Conservation (phyloP, 495 filamentous ascomycete genomes). For the Penicillium lagena region DNA sequence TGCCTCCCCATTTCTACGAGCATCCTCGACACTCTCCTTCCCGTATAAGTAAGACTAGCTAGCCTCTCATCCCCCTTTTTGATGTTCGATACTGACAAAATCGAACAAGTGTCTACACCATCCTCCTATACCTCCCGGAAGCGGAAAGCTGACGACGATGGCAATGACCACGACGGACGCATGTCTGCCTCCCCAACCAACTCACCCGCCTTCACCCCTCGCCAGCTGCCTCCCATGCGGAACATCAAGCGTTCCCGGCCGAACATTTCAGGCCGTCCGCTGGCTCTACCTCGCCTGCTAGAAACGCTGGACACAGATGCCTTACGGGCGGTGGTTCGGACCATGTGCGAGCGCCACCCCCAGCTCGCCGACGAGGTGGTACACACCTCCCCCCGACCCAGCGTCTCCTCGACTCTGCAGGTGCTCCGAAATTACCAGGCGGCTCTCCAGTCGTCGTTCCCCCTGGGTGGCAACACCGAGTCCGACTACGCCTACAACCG, state of each 20-base stretch:
- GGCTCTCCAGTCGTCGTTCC: slow-evolving; percentile 71
- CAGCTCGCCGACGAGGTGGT: slow-evolving; percentile 69
- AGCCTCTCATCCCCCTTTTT: neutral
- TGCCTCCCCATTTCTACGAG: slow-evolving; percentile 73
- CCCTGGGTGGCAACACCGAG: slow-evolving; percentile 71
- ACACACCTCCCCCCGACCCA: slow-evolving; percentile 77
- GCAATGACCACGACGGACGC: slow-evolving; percentile 59
- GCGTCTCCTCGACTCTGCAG: slow-evolving; percentile 67
- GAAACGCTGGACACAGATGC: slow-evolving; percentile 85
- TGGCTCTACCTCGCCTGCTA: slow-evolving; percentile 74
- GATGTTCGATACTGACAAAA: neutral
- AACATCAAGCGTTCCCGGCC: slow-evolving; percentile 57
- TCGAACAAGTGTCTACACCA: slow-evolving; percentile 46
- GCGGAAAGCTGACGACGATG: slow-evolving; percentile 83
- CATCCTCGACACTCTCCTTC: slow-evolving; percentile 63
- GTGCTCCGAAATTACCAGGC: slow-evolving; percentile 79
- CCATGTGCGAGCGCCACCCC: slow-evolving; percentile 84
- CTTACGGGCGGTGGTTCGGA: slow-evolving; percentile 73
- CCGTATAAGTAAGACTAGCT: slow-evolving; percentile 52
- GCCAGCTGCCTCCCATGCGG: slow-evolving; percentile 60
- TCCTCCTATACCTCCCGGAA: slow-evolving; percentile 56
- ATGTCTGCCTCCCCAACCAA: slow-evolving; percentile 81
- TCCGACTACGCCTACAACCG: slow-evolving; percentile 95
- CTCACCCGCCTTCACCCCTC: slow-evolving; percentile 66
- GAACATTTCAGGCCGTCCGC: slow-evolving; percentile 70